Evolutionary conservation across 352 stramenopile genomes (phyloP), one percentile per base, ranked within the genome.

Genomic region (Phytophthora capsici): DNA sequence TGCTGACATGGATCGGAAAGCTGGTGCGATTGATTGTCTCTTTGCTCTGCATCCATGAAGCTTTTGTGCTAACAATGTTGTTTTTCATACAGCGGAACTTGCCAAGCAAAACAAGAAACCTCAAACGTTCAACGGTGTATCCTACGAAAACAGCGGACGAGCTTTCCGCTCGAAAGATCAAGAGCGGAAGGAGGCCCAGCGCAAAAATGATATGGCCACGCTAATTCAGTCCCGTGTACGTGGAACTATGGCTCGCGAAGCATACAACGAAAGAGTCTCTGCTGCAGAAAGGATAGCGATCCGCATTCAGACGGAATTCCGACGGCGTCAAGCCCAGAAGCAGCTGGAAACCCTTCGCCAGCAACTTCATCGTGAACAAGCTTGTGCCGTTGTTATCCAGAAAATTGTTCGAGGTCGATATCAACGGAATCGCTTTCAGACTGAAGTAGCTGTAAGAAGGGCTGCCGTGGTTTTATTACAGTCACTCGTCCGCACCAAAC

Each of bases 1-100:
- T 57, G 76, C 76, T 4, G 77, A 86, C 16, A 84, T 88, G 77
- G 82, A 90, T 49, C 78, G 79, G 37, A 82, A 82, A 75, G 73
- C 73, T 66, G 77, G 80, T 88, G 37, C 37, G 71, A 60, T 22
- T 14, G 34, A 48, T 64, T 43, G 53, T 19, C 25, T 20, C 46
- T 53, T 46, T 47, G 23, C 9, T 16, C 5, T 59, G 16, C 26
- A 50, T 28, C 26, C 13, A 50, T 45, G 36, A 44, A 38, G 16
- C 26, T n/a, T 26, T 36, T 43, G n/a, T 19, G 17, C 46, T 71
- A 37, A 48, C 52, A n/a, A 19, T 6, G 16, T 56, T 34, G 37
- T 65, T 23, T 25, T 64, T 13, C n/a, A 46, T 55, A 14, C 45
- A 78, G 70, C 59, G 32, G 63, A 81, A 26, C 30, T 69, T 22